Evolutionary conservation across 768 basidiomycete genomes (phyloP), one percentile per base, ranked within the genome.

Genomic region (Calvatia gigantea): DNA sequence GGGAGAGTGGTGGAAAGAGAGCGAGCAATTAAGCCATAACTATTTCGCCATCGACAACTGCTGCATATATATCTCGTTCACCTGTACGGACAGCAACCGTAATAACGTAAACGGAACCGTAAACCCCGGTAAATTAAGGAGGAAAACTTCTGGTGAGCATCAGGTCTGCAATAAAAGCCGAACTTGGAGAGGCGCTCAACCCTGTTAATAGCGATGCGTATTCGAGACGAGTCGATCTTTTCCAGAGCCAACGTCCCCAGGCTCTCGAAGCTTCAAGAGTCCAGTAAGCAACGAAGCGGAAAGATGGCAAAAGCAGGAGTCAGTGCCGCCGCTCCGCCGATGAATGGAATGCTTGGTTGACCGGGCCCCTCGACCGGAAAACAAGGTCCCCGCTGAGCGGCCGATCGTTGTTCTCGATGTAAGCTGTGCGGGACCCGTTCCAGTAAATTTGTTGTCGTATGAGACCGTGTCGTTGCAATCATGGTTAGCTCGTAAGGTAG

Each of bases 81-180:
- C 17, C 41, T 21, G 41, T 23, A 42, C 14, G n/a, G n/a, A n/a
- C n/a, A n/a, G n/a, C n/a, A n/a, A 42, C 35, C 35, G 15, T 35
- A 32, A 21, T 35, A 50, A 28, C 19, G 33, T 37, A 37, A 50
- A 21, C 4, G 35, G 19, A 23, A 25, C 35, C 35, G 48, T 23
- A 29, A 50, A 25, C 29, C 25, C 27, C 48, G 33, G 48, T 25
- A 37, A n/a, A 19, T 50, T 50, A 50, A 50, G 48, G 48, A 38
- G 48, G 38, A 31, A 15, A 37, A 37, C 35, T 23, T 25, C 33
- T 50, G 33, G 23, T 27, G 29, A 12, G 28, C 21, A 54, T 21
- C 31, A 56, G 38, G 25, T 33, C 25, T 43, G 32, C 23, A 37
- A n/a, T 33, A 6, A 28, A 19, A 50, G 35, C 32, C 31, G 14